Conservation (phyloP, 805 yeast genomes). For the Jamesozyma rosinii region DNA sequence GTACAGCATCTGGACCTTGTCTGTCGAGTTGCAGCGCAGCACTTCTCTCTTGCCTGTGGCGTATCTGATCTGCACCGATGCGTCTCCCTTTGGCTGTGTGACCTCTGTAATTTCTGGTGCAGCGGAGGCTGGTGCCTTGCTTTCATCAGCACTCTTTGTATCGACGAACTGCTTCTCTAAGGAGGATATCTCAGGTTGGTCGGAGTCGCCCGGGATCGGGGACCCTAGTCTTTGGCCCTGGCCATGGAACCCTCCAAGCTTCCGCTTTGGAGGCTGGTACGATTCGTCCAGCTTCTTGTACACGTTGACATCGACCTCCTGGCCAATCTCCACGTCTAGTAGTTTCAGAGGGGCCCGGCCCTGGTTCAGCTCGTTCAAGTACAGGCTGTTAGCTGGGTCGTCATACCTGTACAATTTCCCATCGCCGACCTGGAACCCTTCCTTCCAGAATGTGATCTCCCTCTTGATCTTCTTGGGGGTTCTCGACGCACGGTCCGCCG, state of each 20-base stretch:
- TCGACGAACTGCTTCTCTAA: neutral
- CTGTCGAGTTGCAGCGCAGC: slow-evolving; percentile 54
- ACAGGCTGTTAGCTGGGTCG: slow-evolving; percentile 78
- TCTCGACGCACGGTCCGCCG: slow-evolving; percentile 20
- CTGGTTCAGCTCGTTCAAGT: slow-evolving; percentile 68
- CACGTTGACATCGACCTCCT: slow-evolving; percentile 89
- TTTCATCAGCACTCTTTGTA: neutral
- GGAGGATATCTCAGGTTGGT: neutral
- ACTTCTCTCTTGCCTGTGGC: slow-evolving; percentile 70
- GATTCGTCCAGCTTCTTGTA: slow-evolving; percentile 72
- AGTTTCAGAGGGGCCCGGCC: slow-evolving; percentile 88
- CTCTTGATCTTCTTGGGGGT: slow-evolving; percentile 50
- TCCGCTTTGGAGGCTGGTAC: slow-evolving; percentile 57
- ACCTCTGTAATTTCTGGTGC: neutral
- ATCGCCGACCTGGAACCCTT: slow-evolving; percentile 92
- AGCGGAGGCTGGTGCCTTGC: neutral
- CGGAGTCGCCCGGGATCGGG: slow-evolving; percentile 67
- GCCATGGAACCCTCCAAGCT: slow-evolving; percentile 64
- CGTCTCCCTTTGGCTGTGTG: slow-evolving; percentile 46
- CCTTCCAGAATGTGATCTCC: slow-evolving; percentile 88
- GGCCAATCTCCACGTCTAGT: slow-evolving; percentile 77
- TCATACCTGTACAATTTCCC: slow-evolving; percentile 81
- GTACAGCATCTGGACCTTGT: slow-evolving; percentile 56
- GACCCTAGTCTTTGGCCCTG: slow-evolving; percentile 81
- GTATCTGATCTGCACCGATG: slow-evolving; percentile 70